Evolutionary conservation across 2,329 filamentous ascomycete genomes (phyloP).

Genomic region (Dactylellina cionopaga): DNA sequence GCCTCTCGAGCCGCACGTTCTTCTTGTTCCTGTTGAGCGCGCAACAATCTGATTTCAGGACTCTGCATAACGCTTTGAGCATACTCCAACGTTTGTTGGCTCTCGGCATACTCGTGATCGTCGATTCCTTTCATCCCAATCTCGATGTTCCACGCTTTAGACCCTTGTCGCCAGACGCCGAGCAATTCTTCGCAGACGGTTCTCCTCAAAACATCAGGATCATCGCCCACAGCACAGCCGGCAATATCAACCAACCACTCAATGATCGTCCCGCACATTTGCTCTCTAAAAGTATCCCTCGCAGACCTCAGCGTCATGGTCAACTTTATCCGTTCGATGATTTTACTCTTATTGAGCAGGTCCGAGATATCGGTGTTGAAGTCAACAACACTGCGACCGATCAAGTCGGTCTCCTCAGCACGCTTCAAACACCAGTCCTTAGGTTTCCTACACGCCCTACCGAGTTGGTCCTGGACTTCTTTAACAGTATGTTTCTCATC

Average conservation of each 20-base stretch:
- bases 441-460: conserved; percentile 82
- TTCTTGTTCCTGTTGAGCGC: conserved; percentile 55
- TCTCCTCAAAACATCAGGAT: conserved; percentile 79
- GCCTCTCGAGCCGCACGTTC: conserved; percentile 49
- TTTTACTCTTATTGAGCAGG: conserved; percentile 79
- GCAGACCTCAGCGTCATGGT: conserved; percentile 94
- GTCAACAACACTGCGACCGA: conserved; percentile 85
- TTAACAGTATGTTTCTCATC: conserved; percentile 97
- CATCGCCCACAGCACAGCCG: conserved; percentile 83
- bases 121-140: conserved; percentile 82
- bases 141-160: conserved; percentile 79
- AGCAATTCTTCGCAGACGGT: conserved; percentile 92
- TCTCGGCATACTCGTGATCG: conserved; percentile 70
- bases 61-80: conserved; percentile 57
- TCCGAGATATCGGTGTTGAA: conserved; percentile 77
- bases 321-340: conserved; percentile 94
- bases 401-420: conserved; percentile 87
- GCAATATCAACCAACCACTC: conserved; percentile 96
- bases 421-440: conserved; percentile 74
- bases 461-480: conserved; percentile 89
- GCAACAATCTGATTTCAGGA: conserved; percentile 59
- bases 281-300: conserved; percentile 93
- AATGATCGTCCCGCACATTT: conserved; percentile 98
- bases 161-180: conserved; percentile 85
- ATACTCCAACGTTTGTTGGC: conserved; percentile 47